A percentile compares a stretch with the other conserved stretches of the same genome.
phyloP scores from a whole-genome alignment of 2,329 filamentous ascomycete species.

The Monilinia fructigena region DNA sequence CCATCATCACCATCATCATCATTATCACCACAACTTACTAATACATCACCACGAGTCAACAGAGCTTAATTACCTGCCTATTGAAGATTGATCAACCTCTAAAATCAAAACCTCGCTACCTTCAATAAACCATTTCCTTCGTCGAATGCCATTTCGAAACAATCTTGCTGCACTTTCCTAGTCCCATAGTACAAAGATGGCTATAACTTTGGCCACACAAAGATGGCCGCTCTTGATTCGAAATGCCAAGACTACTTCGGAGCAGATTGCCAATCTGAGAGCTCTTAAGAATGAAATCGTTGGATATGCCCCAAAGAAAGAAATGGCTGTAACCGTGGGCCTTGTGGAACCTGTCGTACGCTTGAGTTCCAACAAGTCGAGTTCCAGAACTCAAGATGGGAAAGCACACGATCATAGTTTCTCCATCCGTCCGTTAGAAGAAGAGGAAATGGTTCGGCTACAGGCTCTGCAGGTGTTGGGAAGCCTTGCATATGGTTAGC shows the following conservation, averaged over 20 bases:
- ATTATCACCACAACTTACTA: not conserved
- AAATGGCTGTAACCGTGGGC: slow-evolving; percentile 70
- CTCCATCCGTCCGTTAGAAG: slow-evolving; percentile 45
- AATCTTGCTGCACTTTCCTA: not conserved
- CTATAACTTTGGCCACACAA: slow-evolving; percentile 22
- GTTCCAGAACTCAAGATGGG: slow-evolving; percentile 46
- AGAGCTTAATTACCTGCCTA: not conserved
- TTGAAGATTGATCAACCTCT: not conserved
- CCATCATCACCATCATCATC: no score
- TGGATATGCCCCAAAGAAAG: slow-evolving; percentile 84
- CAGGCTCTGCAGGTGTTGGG: slow-evolving; percentile 83
- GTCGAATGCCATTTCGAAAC: slow-evolving; percentile 1
- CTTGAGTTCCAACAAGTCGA: slow-evolving; percentile 46
- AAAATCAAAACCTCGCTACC: not conserved
- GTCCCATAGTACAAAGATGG: slow-evolving; percentile 9
- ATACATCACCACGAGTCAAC: not conserved
- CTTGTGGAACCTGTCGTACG: slow-evolving; percentile 61
- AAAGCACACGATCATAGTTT: slow-evolving; percentile 49
- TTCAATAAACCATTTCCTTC: not conserved
- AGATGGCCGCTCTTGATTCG: slow-evolving; percentile 55
- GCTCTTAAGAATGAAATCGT: slow-evolving; percentile 85
- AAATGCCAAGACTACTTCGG: slow-evolving; percentile 50
- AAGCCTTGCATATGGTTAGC: slow-evolving; percentile 78
- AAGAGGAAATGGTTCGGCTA: slow-evolving; percentile 67
- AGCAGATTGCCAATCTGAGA: slow-evolving; percentile 62